Evolutionary conservation across 1,284 basidiomycete genomes (phyloP).

Genomic region (Trametes pubescens): DNA sequence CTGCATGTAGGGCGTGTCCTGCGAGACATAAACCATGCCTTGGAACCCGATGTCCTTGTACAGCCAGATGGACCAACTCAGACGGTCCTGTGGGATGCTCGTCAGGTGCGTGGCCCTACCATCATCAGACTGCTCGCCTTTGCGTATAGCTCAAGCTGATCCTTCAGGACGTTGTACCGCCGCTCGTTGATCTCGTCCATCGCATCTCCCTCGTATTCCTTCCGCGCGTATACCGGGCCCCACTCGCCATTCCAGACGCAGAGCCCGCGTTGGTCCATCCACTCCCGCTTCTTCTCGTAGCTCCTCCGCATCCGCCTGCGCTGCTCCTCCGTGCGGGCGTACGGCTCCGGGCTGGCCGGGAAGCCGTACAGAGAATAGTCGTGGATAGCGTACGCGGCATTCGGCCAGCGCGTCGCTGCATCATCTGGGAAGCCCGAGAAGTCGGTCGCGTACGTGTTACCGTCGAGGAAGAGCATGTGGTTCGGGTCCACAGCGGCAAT

Average conservation of each 20-base stretch:
- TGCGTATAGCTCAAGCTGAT: constrained; percentile 80
- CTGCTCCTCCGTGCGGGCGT: constrained; percentile 62
- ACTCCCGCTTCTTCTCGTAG: constrained; percentile 72
- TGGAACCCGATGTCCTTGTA: constrained; percentile 90
- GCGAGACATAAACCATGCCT: constrained; percentile 79
- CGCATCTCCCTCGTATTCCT: constrained; percentile 63
- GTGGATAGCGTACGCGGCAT: constrained; percentile 80
- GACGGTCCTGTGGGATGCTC: constrained; percentile 55
- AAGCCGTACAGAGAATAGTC: constrained; percentile 80
- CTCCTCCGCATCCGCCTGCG: constrained; percentile 56
- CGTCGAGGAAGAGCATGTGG: constrained; percentile 74
- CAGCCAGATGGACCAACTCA: constrained; percentile 86
- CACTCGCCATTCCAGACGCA: constrained; percentile 86
- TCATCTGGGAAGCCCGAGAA: constrained; percentile 73
- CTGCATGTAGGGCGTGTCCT: constrained; percentile 73
- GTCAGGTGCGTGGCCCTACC: constrained; percentile 11
- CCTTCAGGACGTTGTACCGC: constrained; percentile 69
- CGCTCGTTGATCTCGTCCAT: constrained; percentile 73
- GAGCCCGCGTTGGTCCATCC: constrained; percentile 71
- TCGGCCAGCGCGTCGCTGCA: constrained; percentile 60
- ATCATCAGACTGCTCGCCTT: constrained; percentile 47
- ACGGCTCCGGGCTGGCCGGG: constrained; percentile 67
- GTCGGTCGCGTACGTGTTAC: constrained; percentile 81
- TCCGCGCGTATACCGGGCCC: constrained; percentile 72
- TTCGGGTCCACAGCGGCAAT: constrained; percentile 71